Base-by-base conservation (phyloP, 2,329 filamentous ascomycete species). In the Colletotrichum abscissum region DNA sequence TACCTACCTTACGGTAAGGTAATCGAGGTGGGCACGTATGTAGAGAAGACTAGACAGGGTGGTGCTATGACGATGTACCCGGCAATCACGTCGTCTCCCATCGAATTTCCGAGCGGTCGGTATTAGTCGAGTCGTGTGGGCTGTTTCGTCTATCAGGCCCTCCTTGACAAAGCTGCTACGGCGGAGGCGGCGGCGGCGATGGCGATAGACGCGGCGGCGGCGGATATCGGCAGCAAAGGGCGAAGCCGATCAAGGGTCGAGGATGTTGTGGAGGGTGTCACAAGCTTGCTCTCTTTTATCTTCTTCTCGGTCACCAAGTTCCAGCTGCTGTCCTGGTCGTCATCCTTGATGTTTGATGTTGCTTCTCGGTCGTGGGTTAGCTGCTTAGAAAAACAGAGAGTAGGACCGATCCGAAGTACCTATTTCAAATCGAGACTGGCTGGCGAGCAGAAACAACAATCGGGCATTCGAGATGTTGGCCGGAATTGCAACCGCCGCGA, bases 161-260 rank as follows among this genome's bases (percentile, higher is more conserved):
- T 67, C 64, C 52, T 46, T 35, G 54, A 67, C 64, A 24, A 59
- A 35, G 5, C 16, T 46, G n/a, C 28, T 52, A 56, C 46, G 65
- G 65, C 22, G 14, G 46, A 19, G 62, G 42, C 62, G 42, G 55
- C 62, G 42, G 55, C 38, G 38, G 54, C 67, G 26, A 19, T 42
- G 4, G 24, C 54, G 24, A n/a, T 19, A 33, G 42, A 14, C 28
- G n/a, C 38, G 42, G 35, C 46, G 30, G 35, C 12, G 65, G 33
- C 66, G 66, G 66, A 24, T 64, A 63, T 22, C 59, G 66, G 66
- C 70, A 69, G 66, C 66, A 56, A 55, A 72, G 59, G 42, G 54
- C 38, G 30, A 64, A 26, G 54, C 28, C 24, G 26, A 28, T 38
- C 66, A 64, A 59, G 69, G 52, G 30, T 38, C 54, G 57, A 67